Conservation (phyloP, 169 alveolate species). For the Blepharisma undulans region DNA sequence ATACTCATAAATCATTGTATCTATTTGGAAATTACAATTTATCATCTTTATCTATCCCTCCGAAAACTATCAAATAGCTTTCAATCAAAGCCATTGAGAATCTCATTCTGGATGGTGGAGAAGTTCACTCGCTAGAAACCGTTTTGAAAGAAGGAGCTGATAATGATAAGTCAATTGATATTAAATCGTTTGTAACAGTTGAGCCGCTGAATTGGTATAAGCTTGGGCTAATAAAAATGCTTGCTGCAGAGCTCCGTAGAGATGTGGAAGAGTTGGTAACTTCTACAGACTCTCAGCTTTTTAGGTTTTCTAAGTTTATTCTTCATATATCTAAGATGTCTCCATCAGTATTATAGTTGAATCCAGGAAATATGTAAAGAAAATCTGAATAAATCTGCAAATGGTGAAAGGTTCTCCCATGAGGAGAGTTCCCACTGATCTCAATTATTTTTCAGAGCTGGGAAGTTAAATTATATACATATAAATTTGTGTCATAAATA, state of each 20-base stretch:
- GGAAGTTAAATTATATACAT: background rate
- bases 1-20: background rate
- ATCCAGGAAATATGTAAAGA: background rate
- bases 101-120: background rate
- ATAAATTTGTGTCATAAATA: background rate
- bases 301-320: background rate
- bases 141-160: background rate
- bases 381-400: background rate
- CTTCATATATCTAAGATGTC: background rate
- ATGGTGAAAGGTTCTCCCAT: background rate
- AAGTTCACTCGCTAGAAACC: background rate
- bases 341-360: background rate
- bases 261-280: background rate
- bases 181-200: background rate
- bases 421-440: background rate
- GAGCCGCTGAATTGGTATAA: background rate
- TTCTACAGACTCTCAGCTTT: background rate
- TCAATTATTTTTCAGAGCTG: background rate
- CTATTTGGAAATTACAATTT: background rate
- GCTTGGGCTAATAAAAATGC: background rate
- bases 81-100: background rate
- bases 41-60: background rate
- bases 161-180: background rate
- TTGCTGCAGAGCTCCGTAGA: background rate
- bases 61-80: background rate